phyloP scores from a whole-genome alignment of 805 yeast species.

The Priceomyces carsonii region DNA sequence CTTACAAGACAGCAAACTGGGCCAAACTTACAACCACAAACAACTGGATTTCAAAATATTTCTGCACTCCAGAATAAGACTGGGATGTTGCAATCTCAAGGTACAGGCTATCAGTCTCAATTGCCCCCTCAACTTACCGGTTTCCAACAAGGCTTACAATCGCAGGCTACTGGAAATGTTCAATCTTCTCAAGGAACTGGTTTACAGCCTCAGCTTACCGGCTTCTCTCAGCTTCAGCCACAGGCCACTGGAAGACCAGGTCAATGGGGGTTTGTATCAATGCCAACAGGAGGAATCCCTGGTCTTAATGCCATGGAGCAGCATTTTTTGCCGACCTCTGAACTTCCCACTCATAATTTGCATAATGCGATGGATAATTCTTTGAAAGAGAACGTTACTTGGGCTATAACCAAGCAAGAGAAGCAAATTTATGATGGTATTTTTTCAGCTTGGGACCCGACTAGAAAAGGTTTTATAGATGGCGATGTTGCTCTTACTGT shows the following conservation, averaged over 20 bases:
- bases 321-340: conserved; percentile 62
- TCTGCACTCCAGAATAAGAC: not conserved
- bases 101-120: conserved; percentile 18
- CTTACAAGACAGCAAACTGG: conserved; percentile 11
- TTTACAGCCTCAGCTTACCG: conserved; percentile 24
- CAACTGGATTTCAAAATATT: conserved; percentile 30
- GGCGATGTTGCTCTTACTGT: conserved; percentile 83
- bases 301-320: conserved; percentile 66
- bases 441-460: conserved; percentile 82
- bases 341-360: conserved; percentile 34
- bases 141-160: conserved; percentile 14
- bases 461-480: conserved; percentile 65
- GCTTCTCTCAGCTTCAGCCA: conserved; percentile 44
- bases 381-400: conserved; percentile 58
- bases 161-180: conserved; percentile 33
- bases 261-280: conserved; percentile 75
- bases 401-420: conserved; percentile 88
- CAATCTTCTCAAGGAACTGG: conserved; percentile 35
- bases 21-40: conserved; percentile 33
- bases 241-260: conserved; percentile 72
- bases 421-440: conserved; percentile 83
- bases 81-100: conserved; percentile 10
- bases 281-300: conserved; percentile 70
- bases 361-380: conserved; percentile 45
- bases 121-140: conserved; percentile 23